Evolutionary conservation across 345 rosid genomes (phyloP), one percentile per base, ranked within the genome.

Genomic region (Bruguiera sexangula): DNA sequence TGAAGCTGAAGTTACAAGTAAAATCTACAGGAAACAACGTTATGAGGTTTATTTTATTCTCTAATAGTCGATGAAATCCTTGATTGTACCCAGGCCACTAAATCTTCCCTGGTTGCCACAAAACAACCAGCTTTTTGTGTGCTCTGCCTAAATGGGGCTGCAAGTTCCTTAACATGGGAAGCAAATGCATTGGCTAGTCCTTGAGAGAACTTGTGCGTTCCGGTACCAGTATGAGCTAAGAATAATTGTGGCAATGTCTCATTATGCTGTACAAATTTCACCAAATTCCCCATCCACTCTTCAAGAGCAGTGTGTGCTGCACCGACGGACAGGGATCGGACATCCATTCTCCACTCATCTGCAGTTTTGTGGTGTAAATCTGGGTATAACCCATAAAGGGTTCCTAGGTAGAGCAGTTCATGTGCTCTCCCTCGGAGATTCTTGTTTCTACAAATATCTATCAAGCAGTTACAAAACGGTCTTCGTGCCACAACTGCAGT

Each of bases 291-390:
- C 84, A 94, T 82, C 98, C 97, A 94, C 63, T 91, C 96, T 82
- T 94, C 96, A 0, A 91, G 85, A 1, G 98, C 97, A 0, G 98
- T 89, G 36, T 84, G 85, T 0, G 98, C 98, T 21, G 97, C 97
- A 37, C 98, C 97, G 7, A 86, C 75, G 1, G 98, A 91, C 21
- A 94, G 80, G 1, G 95, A 94, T 55, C 97, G 82, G 8, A 89
- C 96, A 66, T 94, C 96, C 61, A 94, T 63, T 79, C 84, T 85
- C 98, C 98, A 94, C 67, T 94, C 97, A 3, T 78, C 68, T 29
- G 51, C 64, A 1, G 89, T 91, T 74, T 82, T 88, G 82, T 82
- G 81, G 75, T 94, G 95, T 68, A 94, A 60, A 55, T 88, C 90
- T 0, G 97, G 96, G 73, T 94, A 91, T 30, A 94, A 65, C 20